Conservation (phyloP, 225 moss, liverwort and hornwort genomes). For the Marchantia polymorpha region DNA sequence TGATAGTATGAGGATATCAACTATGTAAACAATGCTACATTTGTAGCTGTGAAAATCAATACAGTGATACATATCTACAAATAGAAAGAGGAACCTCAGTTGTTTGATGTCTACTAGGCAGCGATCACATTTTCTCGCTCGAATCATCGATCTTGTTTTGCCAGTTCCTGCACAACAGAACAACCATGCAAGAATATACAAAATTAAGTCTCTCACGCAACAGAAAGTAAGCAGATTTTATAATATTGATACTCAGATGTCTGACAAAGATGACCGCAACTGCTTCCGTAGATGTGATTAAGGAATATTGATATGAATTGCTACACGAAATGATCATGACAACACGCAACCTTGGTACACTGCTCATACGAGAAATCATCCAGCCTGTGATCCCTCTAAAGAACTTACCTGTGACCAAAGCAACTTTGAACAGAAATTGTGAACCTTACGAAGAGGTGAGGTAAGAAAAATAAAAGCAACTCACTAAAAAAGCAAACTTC, state of each 20-base stretch:
- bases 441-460: neutral
- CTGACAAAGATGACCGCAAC: neutral
- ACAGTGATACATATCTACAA: constrained; percentile 13
- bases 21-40: constrained; percentile 2
- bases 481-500: neutral
- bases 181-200: neutral
- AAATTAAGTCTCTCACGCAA: neutral
- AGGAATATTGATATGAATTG: neutral
- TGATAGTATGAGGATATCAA: neutral
- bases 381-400: too few species aligned
- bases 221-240: neutral
- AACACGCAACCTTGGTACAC: too few species aligned
- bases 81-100: neutral
- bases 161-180: constrained; percentile 6
- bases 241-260: too few species aligned
- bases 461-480: neutral
- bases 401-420: too few species aligned
- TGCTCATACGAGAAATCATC: too few species aligned
- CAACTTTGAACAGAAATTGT: too few species aligned
- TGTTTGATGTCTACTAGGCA: neutral
- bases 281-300: neutral
- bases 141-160: neutral
- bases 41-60: neutral
- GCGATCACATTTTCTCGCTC: neutral
- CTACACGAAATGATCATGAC: neutral